Evolutionary conservation across 768 basidiomycete genomes (phyloP).

Genomic region (Suillus fuscotomentosus): DNA sequence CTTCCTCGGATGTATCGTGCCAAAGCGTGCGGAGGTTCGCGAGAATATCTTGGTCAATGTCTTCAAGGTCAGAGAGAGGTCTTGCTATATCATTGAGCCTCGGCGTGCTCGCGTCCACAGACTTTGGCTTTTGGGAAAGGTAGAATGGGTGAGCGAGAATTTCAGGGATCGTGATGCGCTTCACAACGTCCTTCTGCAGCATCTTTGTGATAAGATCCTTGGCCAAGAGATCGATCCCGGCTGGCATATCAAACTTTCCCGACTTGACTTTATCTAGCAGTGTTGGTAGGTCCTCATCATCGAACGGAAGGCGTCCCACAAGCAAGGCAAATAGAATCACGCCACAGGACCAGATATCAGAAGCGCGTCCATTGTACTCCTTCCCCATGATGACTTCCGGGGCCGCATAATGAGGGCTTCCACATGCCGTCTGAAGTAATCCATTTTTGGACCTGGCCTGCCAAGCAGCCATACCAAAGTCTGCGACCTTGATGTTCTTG

Average conservation of each 20-base stretch:
- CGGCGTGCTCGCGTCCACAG: slow-evolving; percentile 44
- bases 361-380: slow-evolving; percentile 81
- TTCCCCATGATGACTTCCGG: slow-evolving; percentile 87
- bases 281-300: slow-evolving; percentile 77
- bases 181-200: slow-evolving; percentile 72
- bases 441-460: slow-evolving; percentile 58
- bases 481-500: slow-evolving; percentile 90
- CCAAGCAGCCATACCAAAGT: slow-evolving; percentile 98
- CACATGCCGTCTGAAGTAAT: slow-evolving; percentile 81
- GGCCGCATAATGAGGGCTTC: slow-evolving; percentile 93
- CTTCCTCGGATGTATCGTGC: slow-evolving; percentile 74
- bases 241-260: slow-evolving; percentile 74
- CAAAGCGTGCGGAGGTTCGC: slow-evolving; percentile 90
- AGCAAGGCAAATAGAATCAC: slow-evolving; percentile 91
- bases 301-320: slow-evolving; percentile 86
- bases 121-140: slow-evolving; percentile 50
- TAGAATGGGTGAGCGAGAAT: slow-evolving; percentile 83
- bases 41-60: slow-evolving; percentile 88
- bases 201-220: slow-evolving; percentile 77
- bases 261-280: slow-evolving; percentile 81
- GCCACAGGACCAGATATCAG: slow-evolving; percentile 97
- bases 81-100: slow-evolving; percentile 65
- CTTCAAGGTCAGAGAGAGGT: slow-evolving; percentile 58
- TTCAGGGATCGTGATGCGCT: slow-evolving; percentile 80
- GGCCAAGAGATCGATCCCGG: slow-evolving; percentile 64